A percentile compares a stretch with the other conserved stretches of the same genome.
phyloP scores from a whole-genome alignment of 2,329 filamentous ascomycete genomes.

The Triangularia setosa region DNA sequence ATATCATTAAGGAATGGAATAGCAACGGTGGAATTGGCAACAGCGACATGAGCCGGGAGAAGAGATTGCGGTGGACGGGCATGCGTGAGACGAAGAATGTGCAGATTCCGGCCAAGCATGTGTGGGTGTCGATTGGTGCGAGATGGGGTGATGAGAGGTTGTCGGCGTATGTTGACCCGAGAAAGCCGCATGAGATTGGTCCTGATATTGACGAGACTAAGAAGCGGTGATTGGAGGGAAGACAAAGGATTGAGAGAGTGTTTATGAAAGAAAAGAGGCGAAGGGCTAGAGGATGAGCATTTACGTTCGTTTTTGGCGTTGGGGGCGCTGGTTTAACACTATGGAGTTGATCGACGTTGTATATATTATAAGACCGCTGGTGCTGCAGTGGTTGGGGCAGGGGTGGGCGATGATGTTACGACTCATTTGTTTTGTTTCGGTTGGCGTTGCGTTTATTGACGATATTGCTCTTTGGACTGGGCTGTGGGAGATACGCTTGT shows the following conservation, averaged over 20 bases:
- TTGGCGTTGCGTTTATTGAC: not conserved
- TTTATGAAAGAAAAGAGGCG: not conserved
- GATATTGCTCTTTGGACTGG: not conserved
- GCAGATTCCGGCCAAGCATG: constrained; percentile 55
- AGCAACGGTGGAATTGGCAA: constrained; percentile 66
- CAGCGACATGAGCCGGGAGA: constrained; percentile 53
- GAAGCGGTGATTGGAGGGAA: constrained; percentile 1
- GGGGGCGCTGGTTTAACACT: not conserved
- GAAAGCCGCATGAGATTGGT: constrained; percentile 50
- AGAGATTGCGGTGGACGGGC: constrained; percentile 56
- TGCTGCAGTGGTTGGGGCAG: not conserved
- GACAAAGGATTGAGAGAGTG: not conserved
- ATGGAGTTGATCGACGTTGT: not conserved
- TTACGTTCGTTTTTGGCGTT: not conserved
- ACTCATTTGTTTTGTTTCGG: constrained; percentile 1
- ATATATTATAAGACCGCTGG: not conserved
- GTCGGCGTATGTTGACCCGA: constrained; percentile 53
- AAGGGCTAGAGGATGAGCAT: not conserved
- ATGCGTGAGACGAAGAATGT: constrained; percentile 52
- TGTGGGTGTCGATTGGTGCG: constrained; percentile 66
- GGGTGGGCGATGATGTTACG: constrained; percentile 11
- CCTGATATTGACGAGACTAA: constrained; percentile 48
- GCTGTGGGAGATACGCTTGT: not conserved
- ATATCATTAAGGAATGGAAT: constrained; percentile 68
- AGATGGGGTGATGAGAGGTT: constrained; percentile 55